Conservation (phyloP, 805 yeast species). For the Zygoascus biomembranicola region DNA sequence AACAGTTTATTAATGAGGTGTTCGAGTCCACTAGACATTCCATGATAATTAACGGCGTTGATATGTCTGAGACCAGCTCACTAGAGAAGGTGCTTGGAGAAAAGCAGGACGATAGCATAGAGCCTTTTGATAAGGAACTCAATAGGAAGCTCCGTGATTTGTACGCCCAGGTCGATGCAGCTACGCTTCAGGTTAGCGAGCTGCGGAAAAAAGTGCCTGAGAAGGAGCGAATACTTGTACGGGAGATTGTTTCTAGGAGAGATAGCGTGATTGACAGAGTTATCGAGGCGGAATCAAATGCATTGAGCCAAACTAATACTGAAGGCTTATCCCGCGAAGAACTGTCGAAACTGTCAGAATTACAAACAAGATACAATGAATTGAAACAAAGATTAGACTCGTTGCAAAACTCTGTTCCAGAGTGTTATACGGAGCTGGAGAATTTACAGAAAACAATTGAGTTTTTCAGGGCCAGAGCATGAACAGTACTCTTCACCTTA, state of each 20-base stretch:
- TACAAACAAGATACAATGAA: neutral
- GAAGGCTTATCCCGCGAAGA: neutral
- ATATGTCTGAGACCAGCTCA: conserved; percentile 25
- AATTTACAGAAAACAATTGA: neutral
- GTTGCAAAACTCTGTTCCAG: neutral
- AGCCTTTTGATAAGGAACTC: conserved; percentile 61
- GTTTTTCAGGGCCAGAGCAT: neutral
- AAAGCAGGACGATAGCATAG: conserved; percentile 31
- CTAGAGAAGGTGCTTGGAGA: conserved; percentile 18
- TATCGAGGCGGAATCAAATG: neutral
- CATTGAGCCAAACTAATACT: neutral
- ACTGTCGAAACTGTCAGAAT: neutral
- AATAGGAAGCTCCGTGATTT: conserved; percentile 50
- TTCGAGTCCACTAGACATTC: conserved; percentile 52
- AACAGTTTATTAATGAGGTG: conserved; percentile 37
- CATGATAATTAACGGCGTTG: conserved; percentile 50
- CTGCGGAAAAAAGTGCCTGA: conserved; percentile 36
- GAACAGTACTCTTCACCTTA: too few species aligned
- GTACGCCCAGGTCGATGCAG: conserved; percentile 53
- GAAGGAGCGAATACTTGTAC: conserved; percentile 27
- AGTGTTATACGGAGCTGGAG: neutral
- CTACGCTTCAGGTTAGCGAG: conserved; percentile 48
- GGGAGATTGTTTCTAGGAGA: conserved; percentile 26
- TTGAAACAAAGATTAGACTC: neutral
- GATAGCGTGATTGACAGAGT: neutral